phyloP scores from a whole-genome alignment of 2,329 filamentous ascomycete species.

The Geoglossum cookeanum region DNA sequence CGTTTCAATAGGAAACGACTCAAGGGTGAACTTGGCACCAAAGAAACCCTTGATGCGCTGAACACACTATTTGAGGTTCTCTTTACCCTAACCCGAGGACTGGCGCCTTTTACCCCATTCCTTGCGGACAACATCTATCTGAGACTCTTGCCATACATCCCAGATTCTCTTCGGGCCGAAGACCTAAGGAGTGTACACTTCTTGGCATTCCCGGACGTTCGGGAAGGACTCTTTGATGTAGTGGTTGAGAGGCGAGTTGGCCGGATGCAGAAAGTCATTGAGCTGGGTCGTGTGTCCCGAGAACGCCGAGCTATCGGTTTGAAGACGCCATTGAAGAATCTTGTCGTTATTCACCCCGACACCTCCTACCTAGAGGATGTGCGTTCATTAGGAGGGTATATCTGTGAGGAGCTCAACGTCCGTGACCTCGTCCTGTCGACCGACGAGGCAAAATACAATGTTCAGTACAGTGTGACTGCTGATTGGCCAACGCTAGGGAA shows the following conservation, averaged over 20 bases:
- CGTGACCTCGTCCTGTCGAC: conserved; percentile 65
- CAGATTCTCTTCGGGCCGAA: conserved; percentile 44
- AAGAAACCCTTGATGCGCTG: conserved; percentile 76
- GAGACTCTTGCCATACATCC: conserved; percentile 64
- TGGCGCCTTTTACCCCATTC: conserved; percentile 92
- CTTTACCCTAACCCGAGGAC: conserved; percentile 67
- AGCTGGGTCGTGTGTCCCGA: conserved; percentile 68
- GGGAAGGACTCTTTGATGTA: conserved; percentile 70
- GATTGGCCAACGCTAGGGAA: conserved; percentile 92
- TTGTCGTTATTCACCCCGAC: conserved; percentile 76
- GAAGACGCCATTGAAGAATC: conserved; percentile 77
- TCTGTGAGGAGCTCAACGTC: conserved; percentile 81
- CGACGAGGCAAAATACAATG: conserved; percentile 79
- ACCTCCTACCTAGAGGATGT: conserved; percentile 72
- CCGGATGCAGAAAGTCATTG: conserved; percentile 91
- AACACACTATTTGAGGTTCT: conserved; percentile 91
- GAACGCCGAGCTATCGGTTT: conserved; percentile 70
- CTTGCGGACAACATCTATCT: conserved; percentile 88
- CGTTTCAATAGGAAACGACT: conserved; percentile 79
- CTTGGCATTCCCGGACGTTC: conserved; percentile 71
- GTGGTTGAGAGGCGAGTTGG: conserved; percentile 70
- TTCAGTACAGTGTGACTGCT: conserved; percentile 74
- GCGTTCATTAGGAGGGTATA: conserved; percentile 67
- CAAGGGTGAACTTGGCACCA: conserved; percentile 71
- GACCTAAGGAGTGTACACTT: conserved; percentile 86